Base-by-base conservation (phyloP, 2,329 filamentous ascomycete species). In the Fusarium sp. region DNA sequence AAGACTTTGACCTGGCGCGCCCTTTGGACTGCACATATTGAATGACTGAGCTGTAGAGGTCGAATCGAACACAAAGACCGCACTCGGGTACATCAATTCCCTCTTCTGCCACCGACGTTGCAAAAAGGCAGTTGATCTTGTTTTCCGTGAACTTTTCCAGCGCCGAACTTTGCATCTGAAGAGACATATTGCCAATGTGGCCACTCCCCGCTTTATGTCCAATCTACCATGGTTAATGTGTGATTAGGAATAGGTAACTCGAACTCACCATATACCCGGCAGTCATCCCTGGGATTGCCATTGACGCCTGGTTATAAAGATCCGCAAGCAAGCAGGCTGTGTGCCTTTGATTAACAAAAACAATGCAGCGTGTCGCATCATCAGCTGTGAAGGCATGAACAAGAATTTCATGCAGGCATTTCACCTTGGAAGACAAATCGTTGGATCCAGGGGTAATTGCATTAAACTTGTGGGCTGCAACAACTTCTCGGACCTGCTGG, bases 21-120 rank as follows among this genome's bases (percentile, higher is more conserved):
- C 96, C 96, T 67, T 94, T 88, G 16, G 94, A 98, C 78, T 99
- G 96, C 22, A 98, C 90, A 77, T 98, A 98, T 76, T 97, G 93
- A 55, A 98, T 98, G 79, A 97, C 90, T 0, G 95, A 98, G 13
- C 87, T 85, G 79, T 94, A 97, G 4, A 97, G 86, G 76, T 98
- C 94, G 75, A 98, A 99, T 4, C 94, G 82, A 63, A 92, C 84
- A 30, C 92, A 83, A 2, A 91, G 77, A 69, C 91, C 91, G 77
- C 90, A 92, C 58, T 90, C 88, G 0, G 90, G 89, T 49, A 92
- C 87, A 71, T 92, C 90, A 14, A 92, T 84, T 1, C 90, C 90
- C 75, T 92, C 90, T 73, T 92, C 90, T 0, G 87, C 89, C 3
- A 92, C 87, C 1, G 89, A 89, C 1, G 90, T 92, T 4, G 90